Conservation (phyloP, 2,329 filamentous ascomycete species). For the Coleophoma eucalyptorum region DNA sequence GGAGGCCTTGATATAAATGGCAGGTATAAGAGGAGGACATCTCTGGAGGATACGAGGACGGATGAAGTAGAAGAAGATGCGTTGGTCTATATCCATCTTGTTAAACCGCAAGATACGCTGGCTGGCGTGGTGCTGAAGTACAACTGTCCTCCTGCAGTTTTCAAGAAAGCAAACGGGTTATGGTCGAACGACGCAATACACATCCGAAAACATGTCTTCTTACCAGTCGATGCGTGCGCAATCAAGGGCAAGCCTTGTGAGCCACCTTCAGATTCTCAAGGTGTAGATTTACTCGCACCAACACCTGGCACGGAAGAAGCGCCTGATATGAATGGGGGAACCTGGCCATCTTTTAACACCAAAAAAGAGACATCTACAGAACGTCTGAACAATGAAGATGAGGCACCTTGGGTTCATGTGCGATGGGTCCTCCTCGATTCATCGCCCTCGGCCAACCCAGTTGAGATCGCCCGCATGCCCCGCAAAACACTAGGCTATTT, state of each 20-base stretch:
- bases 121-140: conserved; percentile 89
- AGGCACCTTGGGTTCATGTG: conserved; percentile 78
- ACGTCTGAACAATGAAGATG: conserved; percentile 43
- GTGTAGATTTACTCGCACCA: conserved; percentile 47
- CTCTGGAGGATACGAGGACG: background rate
- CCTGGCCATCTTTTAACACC: conserved; percentile 18
- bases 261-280: conserved; percentile 38
- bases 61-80: conserved; percentile 66
- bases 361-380: conserved; percentile 17
- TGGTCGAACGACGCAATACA: conserved; percentile 95
- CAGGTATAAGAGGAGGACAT: conserved; percentile 15
- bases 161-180: conserved; percentile 85
- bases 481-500: conserved; percentile 85
- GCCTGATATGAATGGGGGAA: conserved; percentile 13
- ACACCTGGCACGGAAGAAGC: conserved; percentile 38
- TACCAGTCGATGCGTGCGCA: conserved; percentile 88
- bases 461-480: conserved; percentile 83
- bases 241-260: conserved; percentile 70
- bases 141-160: conserved; percentile 76
- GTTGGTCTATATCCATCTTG: conserved; percentile 86
- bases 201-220: conserved; percentile 70
- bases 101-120: conserved; percentile 79
- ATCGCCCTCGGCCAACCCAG: conserved; percentile 54
- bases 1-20: conserved; percentile 52
- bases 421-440: conserved; percentile 83